A percentile compares a stretch with the other conserved stretches of the same genome.
Conservation (phyloP, 352 stramenopile species). For the Globisporangium orthogonon region DNA sequence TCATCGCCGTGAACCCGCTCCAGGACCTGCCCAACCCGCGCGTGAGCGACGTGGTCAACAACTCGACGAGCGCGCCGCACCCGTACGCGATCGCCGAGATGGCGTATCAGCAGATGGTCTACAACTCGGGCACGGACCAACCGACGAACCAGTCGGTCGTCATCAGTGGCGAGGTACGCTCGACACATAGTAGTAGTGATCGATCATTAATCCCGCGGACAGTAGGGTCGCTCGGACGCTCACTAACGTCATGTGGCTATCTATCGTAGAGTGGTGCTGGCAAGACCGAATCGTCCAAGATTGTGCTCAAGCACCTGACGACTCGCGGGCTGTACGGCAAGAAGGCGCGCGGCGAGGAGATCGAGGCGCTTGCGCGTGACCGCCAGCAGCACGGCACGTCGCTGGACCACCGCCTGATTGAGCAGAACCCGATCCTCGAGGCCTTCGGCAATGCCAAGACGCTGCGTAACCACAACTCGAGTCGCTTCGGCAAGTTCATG, state of each 20-base stretch:
- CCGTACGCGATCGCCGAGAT: slow-evolving; percentile 88
- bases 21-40: slow-evolving; percentile 71
- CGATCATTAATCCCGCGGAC: too few species aligned
- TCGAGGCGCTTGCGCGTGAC: slow-evolving; percentile 43
- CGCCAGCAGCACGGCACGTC: slow-evolving; percentile 56
- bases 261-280: slow-evolving; percentile 57
- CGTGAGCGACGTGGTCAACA: slow-evolving; percentile 75
- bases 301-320: slow-evolving; percentile 85
- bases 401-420: slow-evolving; percentile 78
- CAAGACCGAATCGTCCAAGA: slow-evolving; percentile 89
- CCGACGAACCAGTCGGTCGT: slow-evolving; percentile 86
- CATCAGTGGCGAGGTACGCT: slow-evolving; percentile 59
- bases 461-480: slow-evolving; percentile 93
- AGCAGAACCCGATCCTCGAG: slow-evolving; percentile 93
- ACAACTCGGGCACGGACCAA: slow-evolving; percentile 79
- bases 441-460: slow-evolving; percentile 95
- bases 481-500: slow-evolving; percentile 94
- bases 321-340: slow-evolving; percentile 84
- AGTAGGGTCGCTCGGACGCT: too few species aligned
- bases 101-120: slow-evolving; percentile 90
- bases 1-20: slow-evolving; percentile 91
- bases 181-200: not conserved
- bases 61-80: slow-evolving; percentile 65
- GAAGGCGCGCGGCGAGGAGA: slow-evolving; percentile 66
- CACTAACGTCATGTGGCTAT: too few species aligned